Conservation (phyloP, 371 early-diverging fungal genomes). For the Rhizopus sp. region DNA sequence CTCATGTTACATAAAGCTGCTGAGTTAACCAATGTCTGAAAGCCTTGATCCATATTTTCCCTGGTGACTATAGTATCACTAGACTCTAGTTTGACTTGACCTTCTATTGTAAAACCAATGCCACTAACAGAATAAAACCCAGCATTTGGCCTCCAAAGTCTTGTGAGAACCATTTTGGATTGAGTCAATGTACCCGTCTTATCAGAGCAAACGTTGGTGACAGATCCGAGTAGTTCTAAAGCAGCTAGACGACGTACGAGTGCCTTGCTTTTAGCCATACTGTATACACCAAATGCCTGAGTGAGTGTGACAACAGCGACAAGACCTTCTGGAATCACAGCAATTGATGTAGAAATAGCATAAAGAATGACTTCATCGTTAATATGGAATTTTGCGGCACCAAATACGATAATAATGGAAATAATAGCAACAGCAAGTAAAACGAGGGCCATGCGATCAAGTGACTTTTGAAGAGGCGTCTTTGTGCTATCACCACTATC, state of each 20-base stretch:
- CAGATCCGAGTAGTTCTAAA: constrained; percentile 89
- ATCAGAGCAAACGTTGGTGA: constrained; percentile 93
- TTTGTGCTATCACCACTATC: constrained; percentile 62
- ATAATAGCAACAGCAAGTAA: constrained; percentile 54
- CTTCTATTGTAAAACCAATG: constrained; percentile 52
- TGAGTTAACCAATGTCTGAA: constrained; percentile 43
- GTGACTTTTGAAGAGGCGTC: constrained; percentile 72
- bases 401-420: constrained; percentile 62
- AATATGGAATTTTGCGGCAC: constrained; percentile 57
- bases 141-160: constrained; percentile 69
- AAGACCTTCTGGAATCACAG: constrained; percentile 95
- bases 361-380: constrained; percentile 69
- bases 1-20: constrained; percentile 80
- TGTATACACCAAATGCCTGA: constrained; percentile 89
- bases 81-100: constrained; percentile 34
- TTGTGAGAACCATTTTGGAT: constrained; percentile 86
- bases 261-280: constrained; percentile 84
- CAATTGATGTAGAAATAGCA: constrained; percentile 85
- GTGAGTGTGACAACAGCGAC: constrained; percentile 90
- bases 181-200: constrained; percentile 96
- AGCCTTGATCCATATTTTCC: constrained; percentile 35
- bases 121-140: constrained; percentile 67
- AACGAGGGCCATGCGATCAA: constrained; percentile 69
- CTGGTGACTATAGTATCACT: constrained; percentile 19
- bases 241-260: constrained; percentile 87